Evolutionary conservation across 495 filamentous ascomycete genomes (phyloP), one percentile per base, ranked within the genome.

Genomic region (Penicillium bialowiezense): DNA sequence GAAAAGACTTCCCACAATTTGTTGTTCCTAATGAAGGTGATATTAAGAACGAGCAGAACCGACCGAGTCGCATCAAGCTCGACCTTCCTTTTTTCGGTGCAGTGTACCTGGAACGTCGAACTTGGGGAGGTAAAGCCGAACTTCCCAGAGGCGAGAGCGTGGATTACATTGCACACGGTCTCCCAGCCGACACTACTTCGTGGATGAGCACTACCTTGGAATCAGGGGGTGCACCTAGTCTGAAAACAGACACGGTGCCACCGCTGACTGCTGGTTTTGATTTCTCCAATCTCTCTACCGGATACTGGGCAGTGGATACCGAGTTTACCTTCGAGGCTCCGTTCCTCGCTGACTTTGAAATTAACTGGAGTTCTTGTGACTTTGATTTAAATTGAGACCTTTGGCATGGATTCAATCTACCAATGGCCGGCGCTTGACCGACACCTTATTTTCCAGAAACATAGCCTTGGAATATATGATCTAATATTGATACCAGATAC

Each of bases 61-160:
- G 37, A n/a, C 41, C 44, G 26, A 41, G 24, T 26, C 44, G 32
- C 24, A 46, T 54, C 37, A 51, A 54, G 34, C 15, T 51, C 13
- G 50, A 53, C 7, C 50, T 57, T 35, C 50, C 50, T 2, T 57
- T 47, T 26, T 57, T 57, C 26, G 54, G 54, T 19, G 50, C 45
- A 9, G 44, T 58, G 21, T 26, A 26, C 17, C 50, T 58, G 13
- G 50, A 54, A 15, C 36, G 41, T 31, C 21, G 46, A 12, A 39
- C 19, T 20, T 38, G 15, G 3, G 4, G 8, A 26, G 3, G 4
- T 26, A 3, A 26, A 26, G 23, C 23, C 8, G 23, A n/a, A n/a
- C n/a, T n/a, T n/a, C n/a, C n/a, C n/a, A n/a, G n/a, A n/a, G n/a
- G n/a, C n/a, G n/a, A n/a, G n/a, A n/a, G n/a, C n/a, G n/a, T n/a